Conservation (phyloP, 2,329 filamentous ascomycete species). For the Talaromyces islandicus region DNA sequence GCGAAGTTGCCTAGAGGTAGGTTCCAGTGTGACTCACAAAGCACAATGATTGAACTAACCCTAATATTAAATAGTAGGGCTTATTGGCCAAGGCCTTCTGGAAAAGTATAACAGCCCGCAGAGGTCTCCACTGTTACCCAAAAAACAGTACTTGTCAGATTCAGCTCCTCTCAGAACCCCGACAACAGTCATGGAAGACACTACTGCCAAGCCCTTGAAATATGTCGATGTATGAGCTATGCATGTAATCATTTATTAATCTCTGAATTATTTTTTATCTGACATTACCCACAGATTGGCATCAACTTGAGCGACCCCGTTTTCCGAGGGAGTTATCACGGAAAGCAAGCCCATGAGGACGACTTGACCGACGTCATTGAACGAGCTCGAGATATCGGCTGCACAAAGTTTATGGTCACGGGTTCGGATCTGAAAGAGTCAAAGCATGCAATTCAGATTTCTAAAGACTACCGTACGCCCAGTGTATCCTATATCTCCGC, state of each 20-base stretch:
- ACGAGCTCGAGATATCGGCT: conserved; percentile 71
- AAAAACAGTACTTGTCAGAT: not conserved
- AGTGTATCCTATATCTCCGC: not conserved
- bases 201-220: conserved; percentile 31
- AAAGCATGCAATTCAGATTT: conserved; percentile 65
- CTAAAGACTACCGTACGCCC: conserved; percentile 64
- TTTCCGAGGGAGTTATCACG: conserved; percentile 78
- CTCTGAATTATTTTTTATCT: not conserved
- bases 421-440: conserved; percentile 81
- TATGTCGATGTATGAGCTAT: conserved; percentile 41
- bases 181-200: conserved; percentile 8
- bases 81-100: not conserved
- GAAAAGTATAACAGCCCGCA: not conserved
- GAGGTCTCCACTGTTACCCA: not conserved
- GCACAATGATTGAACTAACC: not conserved
- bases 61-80: not conserved
- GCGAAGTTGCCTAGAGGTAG: conserved; percentile 3
- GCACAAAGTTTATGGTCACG: conserved; percentile 85
- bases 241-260: not conserved
- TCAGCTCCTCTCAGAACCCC: not conserved
- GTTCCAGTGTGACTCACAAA: not conserved
- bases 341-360: conserved; percentile 55
- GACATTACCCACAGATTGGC: conserved; percentile 55
- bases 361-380: conserved; percentile 62
- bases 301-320: conserved; percentile 95